Evolutionary conservation across 257 asterid species (phyloP).

Genomic region (Cynanchum wilfordii): DNA sequence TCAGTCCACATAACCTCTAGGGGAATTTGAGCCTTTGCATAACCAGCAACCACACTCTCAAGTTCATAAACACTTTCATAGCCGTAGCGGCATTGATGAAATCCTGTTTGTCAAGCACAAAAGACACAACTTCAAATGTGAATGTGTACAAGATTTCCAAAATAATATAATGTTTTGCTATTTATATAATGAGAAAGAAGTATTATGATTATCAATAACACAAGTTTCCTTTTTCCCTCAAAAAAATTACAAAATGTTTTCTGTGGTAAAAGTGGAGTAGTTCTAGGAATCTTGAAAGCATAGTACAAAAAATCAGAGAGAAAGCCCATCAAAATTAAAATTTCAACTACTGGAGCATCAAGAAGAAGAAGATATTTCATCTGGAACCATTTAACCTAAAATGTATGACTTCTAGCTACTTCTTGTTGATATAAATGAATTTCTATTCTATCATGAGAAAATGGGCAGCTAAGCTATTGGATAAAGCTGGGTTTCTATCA

Average conservation of each 20-base stretch:
- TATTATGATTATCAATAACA: too few species aligned
- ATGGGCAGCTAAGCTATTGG: too few species aligned
- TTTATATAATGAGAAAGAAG: too few species aligned
- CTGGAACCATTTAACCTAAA: background rate
- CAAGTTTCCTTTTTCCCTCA: background rate
- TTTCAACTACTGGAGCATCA: background rate
- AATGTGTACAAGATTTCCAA: background rate
- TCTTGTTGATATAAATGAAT: too few species aligned
- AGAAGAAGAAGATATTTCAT: background rate
- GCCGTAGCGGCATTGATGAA: constrained; percentile 87
- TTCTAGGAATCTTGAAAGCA: too few species aligned
- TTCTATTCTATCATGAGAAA: too few species aligned
- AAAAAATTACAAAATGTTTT: too few species aligned
- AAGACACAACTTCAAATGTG: background rate
- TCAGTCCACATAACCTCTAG: constrained; percentile 95
- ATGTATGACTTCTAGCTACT: too few species aligned
- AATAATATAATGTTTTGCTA: background rate
- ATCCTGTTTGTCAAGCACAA: constrained; percentile 39
- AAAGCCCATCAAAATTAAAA: background rate
- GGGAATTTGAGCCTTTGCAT: constrained; percentile 67
- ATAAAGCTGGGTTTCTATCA: too few species aligned
- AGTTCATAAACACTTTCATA: constrained; percentile 61
- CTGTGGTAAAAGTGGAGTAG: background rate
- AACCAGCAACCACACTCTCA: constrained; percentile 65
- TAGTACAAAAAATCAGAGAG: too few species aligned